Evolutionary conservation across 2,329 filamentous ascomycete genomes (phyloP), one percentile per base, ranked within the genome.

Genomic region (Apiospora kogelbergensis): DNA sequence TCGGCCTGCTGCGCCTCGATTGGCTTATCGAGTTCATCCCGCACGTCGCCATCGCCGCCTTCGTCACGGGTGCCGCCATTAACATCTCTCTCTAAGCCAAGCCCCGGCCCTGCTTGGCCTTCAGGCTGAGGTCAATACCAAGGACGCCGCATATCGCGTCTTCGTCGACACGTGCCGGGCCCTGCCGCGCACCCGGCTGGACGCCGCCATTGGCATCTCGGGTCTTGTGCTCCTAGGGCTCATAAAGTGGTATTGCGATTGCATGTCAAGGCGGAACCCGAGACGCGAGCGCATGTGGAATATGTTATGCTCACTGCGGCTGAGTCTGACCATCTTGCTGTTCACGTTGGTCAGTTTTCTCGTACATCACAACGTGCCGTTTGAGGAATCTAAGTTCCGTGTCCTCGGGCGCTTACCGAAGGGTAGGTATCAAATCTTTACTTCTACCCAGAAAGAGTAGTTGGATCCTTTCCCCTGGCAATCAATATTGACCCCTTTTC

Each of bases 1-100:
- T 98, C 71, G 96, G 95, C 3, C 82, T 98, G 3, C 82, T 93
- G 48, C 90, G 95, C 63, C 87, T 91, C 45, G 95, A 95, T 6
- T 97, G 94, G 89, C 90, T 98, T 66, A 94, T 98, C 64, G 94
- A 98, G 73, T 88, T 98, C 76, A 98, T 98, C 75, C 93, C 96
- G 1, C 88, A 98, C 68, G 91, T 94, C 1, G 93, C 95, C 0
- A 93, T 98, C 67, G 95, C 93, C 0, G 94, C 96, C 3, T 98
- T 97, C 84, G 98, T 98, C 93, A 98, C 96, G 0, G 95, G 95
- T 2, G 97, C 95, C 6, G 94, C 95, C 68, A 87, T 99, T 79
- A 97, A 89, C 75, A 98, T 99, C 77, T 90, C 89, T 90, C 89
- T 20, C 87, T 89, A 26, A 95, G 95, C 42, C 96, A 99, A 80